A percentile compares a stretch with the other conserved stretches of the same genome.
Conservation (phyloP, 1,284 basidiomycete species). For the Ganoderma meredithae region DNA sequence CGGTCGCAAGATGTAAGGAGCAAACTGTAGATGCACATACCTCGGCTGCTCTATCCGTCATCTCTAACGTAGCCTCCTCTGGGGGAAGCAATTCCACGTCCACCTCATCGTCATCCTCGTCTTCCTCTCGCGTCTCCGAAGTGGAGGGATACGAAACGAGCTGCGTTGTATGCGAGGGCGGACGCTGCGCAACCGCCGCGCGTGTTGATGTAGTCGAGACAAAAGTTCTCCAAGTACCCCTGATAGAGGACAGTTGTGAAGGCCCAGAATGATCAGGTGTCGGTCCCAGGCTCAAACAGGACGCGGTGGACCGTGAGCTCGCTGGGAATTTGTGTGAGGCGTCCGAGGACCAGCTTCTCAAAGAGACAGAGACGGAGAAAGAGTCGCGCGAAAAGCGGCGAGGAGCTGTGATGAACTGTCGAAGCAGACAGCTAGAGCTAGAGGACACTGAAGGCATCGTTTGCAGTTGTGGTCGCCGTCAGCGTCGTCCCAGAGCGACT, state of each 20-base stretch:
- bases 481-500: background rate
- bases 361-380: background rate
- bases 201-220: constrained; percentile 26
- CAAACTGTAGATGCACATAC: constrained; percentile 49
- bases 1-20: background rate
- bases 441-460: constrained; percentile 23
- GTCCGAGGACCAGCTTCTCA: background rate
- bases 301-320: background rate
- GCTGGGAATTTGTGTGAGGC: background rate
- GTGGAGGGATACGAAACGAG: constrained; percentile 36
- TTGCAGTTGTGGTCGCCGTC: background rate
- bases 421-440: background rate
- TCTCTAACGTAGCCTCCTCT: constrained; percentile 49
- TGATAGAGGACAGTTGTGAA: background rate
- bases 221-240: constrained; percentile 28
- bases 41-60: constrained; percentile 79
- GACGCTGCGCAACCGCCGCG: constrained; percentile 35
- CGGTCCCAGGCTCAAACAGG: background rate
- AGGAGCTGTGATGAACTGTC: constrained; percentile 12
- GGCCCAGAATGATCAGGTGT: background rate
- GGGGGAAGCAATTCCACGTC: constrained; percentile 41
- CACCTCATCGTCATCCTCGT: constrained; percentile 38
- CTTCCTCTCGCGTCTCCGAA: constrained; percentile 27
- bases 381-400: constrained; percentile 12
- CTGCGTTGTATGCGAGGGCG: constrained; percentile 33